phyloP scores from a whole-genome alignment of 768 basidiomycete species.

The Pluteus cervinus region DNA sequence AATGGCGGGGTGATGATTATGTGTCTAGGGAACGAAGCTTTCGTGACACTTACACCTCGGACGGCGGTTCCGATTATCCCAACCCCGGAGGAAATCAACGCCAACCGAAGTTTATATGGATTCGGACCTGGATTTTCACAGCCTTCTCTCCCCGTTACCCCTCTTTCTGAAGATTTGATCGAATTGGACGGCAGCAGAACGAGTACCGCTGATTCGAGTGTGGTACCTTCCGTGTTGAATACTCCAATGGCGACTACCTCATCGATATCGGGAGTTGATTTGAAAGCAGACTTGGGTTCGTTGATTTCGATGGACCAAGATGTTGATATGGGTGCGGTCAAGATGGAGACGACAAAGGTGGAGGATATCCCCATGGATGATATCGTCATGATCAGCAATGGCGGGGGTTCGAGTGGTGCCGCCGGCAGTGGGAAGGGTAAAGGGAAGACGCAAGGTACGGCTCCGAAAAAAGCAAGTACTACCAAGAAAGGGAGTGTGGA shows the following conservation, averaged over 20 bases:
- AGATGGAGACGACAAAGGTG: background rate
- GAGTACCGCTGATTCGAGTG: background rate
- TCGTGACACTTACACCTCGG: conserved; percentile 22
- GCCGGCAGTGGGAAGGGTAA: background rate
- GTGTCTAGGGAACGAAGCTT: conserved; percentile 32
- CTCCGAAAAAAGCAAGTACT: background rate
- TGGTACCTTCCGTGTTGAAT: background rate
- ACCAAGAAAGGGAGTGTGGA: conserved; percentile 6
- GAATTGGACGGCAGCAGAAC: background rate
- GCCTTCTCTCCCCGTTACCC: background rate
- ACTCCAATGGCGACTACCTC: conserved; percentile 1
- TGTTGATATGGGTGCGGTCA: conserved; percentile 2
- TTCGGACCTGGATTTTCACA: background rate
- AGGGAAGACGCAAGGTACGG: background rate
- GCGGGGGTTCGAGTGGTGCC: background rate
- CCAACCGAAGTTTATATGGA: conserved; percentile 3
- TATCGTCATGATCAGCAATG: too few species aligned
- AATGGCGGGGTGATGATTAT: conserved; percentile 23
- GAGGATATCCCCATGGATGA: too few species aligned
- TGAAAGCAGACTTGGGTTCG: background rate
- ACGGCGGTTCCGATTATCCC: conserved; percentile 8
- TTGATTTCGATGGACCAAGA: conserved; percentile 4
- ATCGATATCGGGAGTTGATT: conserved; percentile 1
- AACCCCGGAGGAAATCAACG: conserved; percentile 7
- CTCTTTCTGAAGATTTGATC: background rate